Evolutionary conservation across 352 stramenopile species (phyloP), one percentile per base, ranked within the genome.

Genomic region (Pythium grandisporangium): DNA sequence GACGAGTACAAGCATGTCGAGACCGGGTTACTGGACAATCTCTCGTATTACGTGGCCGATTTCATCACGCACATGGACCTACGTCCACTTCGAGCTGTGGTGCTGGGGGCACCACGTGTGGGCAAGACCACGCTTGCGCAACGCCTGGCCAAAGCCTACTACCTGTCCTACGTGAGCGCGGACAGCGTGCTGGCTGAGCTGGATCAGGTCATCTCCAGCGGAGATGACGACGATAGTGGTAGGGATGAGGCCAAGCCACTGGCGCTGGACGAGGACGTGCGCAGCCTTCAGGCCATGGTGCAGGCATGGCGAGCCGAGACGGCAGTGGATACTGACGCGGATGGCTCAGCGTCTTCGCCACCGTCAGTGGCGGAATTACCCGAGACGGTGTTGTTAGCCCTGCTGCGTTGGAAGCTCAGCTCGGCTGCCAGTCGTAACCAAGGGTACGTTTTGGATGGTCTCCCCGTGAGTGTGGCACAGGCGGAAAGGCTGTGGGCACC

Each of bases 41-140:
- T 93, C 11, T 33, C 45, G 0, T 79, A 72, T 45, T 82, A 84
- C 23, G 76, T 87, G 2, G 39, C 64, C 5, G 83, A 95, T 41
- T 94, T 87, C 47, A 62, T 88, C 48, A 47, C 61, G 0, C 55
- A 45, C n/a, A 77, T 91, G 56, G 80, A 93, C 45, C 42, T 95
- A 34, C 67, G 70, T 8, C 78, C 83, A 16, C 44, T 93, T 22
- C 66, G 76, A 32, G 66, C 72, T 0, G 43, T 92, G n/a, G 53
- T 94, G 32, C 47, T 85, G 1, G 81, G 83, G 1, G 55, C 76
- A 2, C 83, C 83, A 23, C 68, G 62, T 16, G 72, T 56, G 1
- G 79, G 82, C 17, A 93, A 93, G 54, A 81, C 72, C 1, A 41
- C 48, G 23, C 51, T 90, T 0, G 70, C 72, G 33, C 30, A 50